phyloP scores from a whole-genome alignment of 1,284 basidiomycete genomes.

The Ustilago tritici region DNA sequence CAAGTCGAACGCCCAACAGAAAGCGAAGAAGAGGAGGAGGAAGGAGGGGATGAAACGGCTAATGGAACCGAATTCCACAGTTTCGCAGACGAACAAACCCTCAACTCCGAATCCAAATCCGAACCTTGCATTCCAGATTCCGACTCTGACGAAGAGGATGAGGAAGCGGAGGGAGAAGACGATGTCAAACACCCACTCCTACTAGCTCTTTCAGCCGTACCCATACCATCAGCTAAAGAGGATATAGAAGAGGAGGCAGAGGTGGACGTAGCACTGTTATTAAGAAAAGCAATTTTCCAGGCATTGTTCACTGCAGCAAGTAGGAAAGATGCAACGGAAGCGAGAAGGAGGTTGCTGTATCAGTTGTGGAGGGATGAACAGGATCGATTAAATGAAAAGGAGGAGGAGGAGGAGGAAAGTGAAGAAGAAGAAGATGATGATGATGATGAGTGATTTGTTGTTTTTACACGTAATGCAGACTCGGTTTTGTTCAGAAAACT shows the following conservation, averaged over 20 bases:
- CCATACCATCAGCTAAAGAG: slow-evolving; percentile 18
- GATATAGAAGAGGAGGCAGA: slow-evolving; percentile 20
- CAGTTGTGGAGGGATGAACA: slow-evolving; percentile 77
- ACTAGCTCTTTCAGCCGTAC: slow-evolving; percentile 40
- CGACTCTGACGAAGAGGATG: slow-evolving; percentile 5
- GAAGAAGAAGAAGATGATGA: slow-evolving; percentile 6
- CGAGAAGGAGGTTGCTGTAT: slow-evolving; percentile 85
- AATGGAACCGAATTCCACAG: slow-evolving; percentile 42
- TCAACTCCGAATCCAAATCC: slow-evolving; percentile 26
- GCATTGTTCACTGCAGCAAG: slow-evolving; percentile 82
- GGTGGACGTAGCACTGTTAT: slow-evolving; percentile 41
- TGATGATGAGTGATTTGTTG: neutral
- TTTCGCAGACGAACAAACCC: slow-evolving; percentile 31
- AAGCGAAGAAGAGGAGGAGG: slow-evolving; percentile 31
- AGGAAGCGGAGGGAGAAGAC: slow-evolving; percentile 18
- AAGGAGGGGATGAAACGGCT: slow-evolving; percentile 34
- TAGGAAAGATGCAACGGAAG: slow-evolving; percentile 78
- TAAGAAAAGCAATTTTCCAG: slow-evolving; percentile 77
- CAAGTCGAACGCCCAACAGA: slow-evolving; percentile 11
- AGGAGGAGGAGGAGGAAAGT: neutral
- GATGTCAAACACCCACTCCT: slow-evolving; percentile 41
- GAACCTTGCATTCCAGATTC: slow-evolving; percentile 15
- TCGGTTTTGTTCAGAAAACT: neutral
- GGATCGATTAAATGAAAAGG: slow-evolving; percentile 53
- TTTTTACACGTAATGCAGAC: neutral